These are phyloP conservation scores for Colletotrichum caudatum DNA, from an alignment of 2,329 filamentous ascomycete genomes.

Conservation along the genomic window DNA sequence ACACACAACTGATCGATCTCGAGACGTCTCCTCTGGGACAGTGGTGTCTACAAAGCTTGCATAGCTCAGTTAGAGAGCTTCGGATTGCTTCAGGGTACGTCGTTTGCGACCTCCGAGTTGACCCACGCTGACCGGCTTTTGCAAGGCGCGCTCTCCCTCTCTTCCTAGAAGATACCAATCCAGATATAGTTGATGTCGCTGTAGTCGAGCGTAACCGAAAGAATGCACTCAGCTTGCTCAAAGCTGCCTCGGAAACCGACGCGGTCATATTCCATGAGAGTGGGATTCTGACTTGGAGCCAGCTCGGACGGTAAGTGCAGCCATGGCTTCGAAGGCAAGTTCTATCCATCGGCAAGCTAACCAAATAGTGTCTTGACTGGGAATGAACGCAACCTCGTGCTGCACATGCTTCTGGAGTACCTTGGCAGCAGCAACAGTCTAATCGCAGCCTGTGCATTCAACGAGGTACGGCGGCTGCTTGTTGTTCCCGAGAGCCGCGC, in stretches of 20 bases:
- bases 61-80: constrained; percentile 87
- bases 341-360: constrained; percentile 21
- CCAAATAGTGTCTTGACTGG: constrained; percentile 73
- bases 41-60: constrained; percentile 84
- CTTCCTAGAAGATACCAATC: constrained; percentile 67
- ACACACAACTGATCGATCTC: constrained; percentile 72
- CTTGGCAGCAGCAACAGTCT: constrained; percentile 85
- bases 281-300: constrained; percentile 86
- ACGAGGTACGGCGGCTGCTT: constrained; percentile 68
- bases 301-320: constrained; percentile 75
- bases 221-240: constrained; percentile 77
- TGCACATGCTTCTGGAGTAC: constrained; percentile 87
- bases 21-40: constrained; percentile 77
- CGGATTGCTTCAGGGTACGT: constrained; percentile 81
- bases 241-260: constrained; percentile 77
- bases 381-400: constrained; percentile 86
- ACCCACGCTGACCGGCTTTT: constrained; percentile 40
- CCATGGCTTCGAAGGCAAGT: neutral
- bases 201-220: constrained; percentile 74
- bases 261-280: constrained; percentile 80
- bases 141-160: constrained; percentile 71
- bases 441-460: constrained; percentile 83
- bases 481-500: constrained; percentile 6
- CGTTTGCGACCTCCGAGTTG: constrained; percentile 31
- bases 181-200: constrained; percentile 51